These are phyloP conservation scores for Diaporthe citri DNA, from an alignment of 2,329 filamentous ascomycete species.

Conservation along the genomic window DNA sequence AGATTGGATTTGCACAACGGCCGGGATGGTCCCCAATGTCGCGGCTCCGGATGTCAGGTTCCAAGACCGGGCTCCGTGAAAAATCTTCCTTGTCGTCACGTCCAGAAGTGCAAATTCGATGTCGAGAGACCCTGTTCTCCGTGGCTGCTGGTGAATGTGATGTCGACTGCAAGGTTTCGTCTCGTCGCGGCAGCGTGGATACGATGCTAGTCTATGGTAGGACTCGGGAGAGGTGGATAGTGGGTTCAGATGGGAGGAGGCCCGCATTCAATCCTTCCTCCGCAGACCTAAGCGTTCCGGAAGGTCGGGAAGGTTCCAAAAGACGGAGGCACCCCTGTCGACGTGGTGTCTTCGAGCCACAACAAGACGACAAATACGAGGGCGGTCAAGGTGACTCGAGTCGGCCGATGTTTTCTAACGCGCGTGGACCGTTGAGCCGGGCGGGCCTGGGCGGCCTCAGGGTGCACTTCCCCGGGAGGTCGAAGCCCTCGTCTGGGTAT, in stretches of 20 bases:
- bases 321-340: constrained; percentile 28
- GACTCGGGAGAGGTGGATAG: constrained; percentile 32
- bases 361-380: constrained; percentile 29
- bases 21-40: constrained; percentile 34
- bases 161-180: constrained; percentile 26
- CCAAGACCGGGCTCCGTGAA: constrained; percentile 35
- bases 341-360: constrained; percentile 5
- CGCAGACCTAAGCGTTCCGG: constrained; percentile 28
- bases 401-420: constrained; percentile 14
- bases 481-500: not conserved
- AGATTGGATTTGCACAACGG: constrained; percentile 37
- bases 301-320: constrained; percentile 30
- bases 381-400: constrained; percentile 26
- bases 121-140: constrained; percentile 24
- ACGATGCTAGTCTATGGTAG: constrained; percentile 14
- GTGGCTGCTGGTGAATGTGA: constrained; percentile 9
- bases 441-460: constrained; percentile 17
- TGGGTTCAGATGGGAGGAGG: constrained; percentile 21
- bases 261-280: constrained; percentile 32
- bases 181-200: constrained; percentile 22
- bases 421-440: not conserved
- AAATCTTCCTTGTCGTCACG: constrained; percentile 37
- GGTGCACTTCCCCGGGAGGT: constrained; percentile 5
- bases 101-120: constrained; percentile 34
- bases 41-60: constrained; percentile 36